Conservation (phyloP, 2,329 filamentous ascomycete species). For the Trichoderma atrobrunneum region DNA sequence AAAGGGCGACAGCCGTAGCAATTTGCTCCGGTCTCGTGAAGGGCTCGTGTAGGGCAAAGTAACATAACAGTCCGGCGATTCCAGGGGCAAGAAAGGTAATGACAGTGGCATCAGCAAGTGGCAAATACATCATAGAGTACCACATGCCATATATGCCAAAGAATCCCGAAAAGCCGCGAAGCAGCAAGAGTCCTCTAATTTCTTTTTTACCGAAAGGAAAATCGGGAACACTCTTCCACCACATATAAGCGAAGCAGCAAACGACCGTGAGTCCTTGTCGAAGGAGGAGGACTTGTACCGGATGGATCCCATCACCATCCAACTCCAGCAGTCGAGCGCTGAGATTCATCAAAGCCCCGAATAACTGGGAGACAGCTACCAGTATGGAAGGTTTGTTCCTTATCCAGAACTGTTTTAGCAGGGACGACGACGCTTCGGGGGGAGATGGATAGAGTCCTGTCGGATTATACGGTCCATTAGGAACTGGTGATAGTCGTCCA, state of each 20-base stretch:
- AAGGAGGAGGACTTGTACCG: slow-evolving; percentile 79
- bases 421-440: slow-evolving; percentile 13
- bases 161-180: slow-evolving; percentile 67
- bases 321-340: slow-evolving; percentile 73
- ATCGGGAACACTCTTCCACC: slow-evolving; percentile 62
- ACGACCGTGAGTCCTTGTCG: slow-evolving; percentile 73
- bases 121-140: slow-evolving; percentile 67
- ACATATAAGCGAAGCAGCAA: slow-evolving; percentile 70
- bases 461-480: slow-evolving; percentile 15
- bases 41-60: slow-evolving; percentile 68
- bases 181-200: slow-evolving; percentile 64
- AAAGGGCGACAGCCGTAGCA: slow-evolving; percentile 69
- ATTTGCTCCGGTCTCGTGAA: slow-evolving; percentile 77
- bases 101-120: slow-evolving; percentile 82
- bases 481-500: slow-evolving; percentile 22
- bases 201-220: slow-evolving; percentile 67
- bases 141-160: slow-evolving; percentile 79
- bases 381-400: slow-evolving; percentile 70
- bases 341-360: slow-evolving; percentile 83
- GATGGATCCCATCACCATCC: slow-evolving; percentile 69
- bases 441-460: neutral
- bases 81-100: slow-evolving; percentile 83
- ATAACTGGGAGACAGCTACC: slow-evolving; percentile 74
- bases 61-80: slow-evolving; percentile 76
- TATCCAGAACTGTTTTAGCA: slow-evolving; percentile 49